phyloP scores from a whole-genome alignment of 148 eudicot species.

The Rhododendron griersonianum region DNA sequence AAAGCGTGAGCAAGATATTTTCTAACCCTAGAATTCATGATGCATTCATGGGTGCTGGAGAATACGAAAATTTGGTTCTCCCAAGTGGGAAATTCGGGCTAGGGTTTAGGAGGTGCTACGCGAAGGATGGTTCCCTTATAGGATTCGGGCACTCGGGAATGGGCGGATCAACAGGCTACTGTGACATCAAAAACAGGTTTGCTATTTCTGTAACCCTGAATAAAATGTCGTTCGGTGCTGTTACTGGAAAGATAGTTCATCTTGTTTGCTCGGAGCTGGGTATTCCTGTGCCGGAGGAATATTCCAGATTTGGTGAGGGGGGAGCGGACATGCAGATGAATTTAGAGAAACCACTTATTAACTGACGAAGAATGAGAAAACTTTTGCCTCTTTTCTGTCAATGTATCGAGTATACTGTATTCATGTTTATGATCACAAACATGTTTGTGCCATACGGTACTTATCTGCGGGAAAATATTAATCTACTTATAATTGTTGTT shows the following conservation, averaged over 20 bases:
- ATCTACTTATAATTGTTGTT: background rate
- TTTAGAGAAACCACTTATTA: conserved; percentile 50
- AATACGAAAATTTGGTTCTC: conserved; percentile 55
- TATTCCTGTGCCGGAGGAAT: conserved; percentile 61
- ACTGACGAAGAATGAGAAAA: conserved; percentile 20
- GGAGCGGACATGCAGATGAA: conserved; percentile 15
- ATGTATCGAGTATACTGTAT: background rate
- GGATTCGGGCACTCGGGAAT: conserved; percentile 95
- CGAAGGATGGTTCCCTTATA: conserved; percentile 49
- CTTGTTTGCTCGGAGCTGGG: conserved; percentile 79
- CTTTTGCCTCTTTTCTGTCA: background rate
- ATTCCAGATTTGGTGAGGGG: conserved; percentile 28
- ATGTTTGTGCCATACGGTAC: background rate
- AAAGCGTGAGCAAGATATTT: conserved; percentile 36
- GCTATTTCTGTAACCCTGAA: conserved; percentile 81
- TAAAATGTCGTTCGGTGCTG: conserved; percentile 76
- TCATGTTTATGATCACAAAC: background rate
- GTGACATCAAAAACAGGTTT: conserved; percentile 69
- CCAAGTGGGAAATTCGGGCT: conserved; percentile 70
- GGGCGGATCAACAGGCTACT: conserved; percentile 92
- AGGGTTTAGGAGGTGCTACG: conserved; percentile 63
- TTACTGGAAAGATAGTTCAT: conserved; percentile 61
- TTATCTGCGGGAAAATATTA: background rate
- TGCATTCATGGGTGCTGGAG: conserved; percentile 80
- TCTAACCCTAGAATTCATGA: conserved; percentile 63